These are phyloP conservation scores for Penicillium decumbens DNA, from an alignment of 2,329 filamentous ascomycete species.

Conservation along the genomic window DNA sequence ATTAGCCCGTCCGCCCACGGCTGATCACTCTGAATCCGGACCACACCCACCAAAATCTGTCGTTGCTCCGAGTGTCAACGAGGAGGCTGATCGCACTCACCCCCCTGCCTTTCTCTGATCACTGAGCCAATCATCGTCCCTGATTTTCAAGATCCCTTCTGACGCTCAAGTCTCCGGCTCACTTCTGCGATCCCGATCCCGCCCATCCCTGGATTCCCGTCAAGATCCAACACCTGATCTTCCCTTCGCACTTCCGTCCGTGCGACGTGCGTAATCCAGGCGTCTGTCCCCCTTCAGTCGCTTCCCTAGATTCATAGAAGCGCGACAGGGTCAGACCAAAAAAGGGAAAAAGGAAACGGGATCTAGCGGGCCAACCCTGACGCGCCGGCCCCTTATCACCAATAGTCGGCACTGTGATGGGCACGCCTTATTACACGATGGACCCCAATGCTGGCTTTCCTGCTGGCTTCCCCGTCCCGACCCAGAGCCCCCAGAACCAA, in stretches of 20 bases:
- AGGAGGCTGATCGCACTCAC: slow-evolving; percentile 17
- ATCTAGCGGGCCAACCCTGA: slow-evolving; percentile 14
- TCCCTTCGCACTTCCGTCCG: slow-evolving; percentile 15
- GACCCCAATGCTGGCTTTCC: slow-evolving; percentile 25
- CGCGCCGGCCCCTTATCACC: slow-evolving; percentile 10
- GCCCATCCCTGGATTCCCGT: slow-evolving; percentile 22
- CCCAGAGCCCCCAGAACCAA: slow-evolving; percentile 32
- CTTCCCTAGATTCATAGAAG: slow-evolving; percentile 9
- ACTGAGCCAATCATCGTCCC: slow-evolving; percentile 17
- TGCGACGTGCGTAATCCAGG: slow-evolving; percentile 20
- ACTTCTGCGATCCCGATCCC: neutral
- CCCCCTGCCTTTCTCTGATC: slow-evolving; percentile 12
- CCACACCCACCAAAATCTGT: slow-evolving; percentile 18
- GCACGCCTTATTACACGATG: slow-evolving; percentile 19
- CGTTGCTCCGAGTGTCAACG: slow-evolving; percentile 15
- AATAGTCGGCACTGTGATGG: slow-evolving; percentile 9
- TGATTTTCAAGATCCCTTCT: slow-evolving; percentile 9
- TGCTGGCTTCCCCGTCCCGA: slow-evolving; percentile 34
- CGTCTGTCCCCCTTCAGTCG: slow-evolving; percentile 2
- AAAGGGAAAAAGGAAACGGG: neutral
- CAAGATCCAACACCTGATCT: neutral
- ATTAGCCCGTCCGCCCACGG: slow-evolving; percentile 26
- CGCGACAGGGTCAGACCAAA: neutral
- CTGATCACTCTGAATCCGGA: slow-evolving; percentile 28
- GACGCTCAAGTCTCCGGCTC: neutral